Percentiles rank a stretch among this genome's conserved stretches.
These are phyloP conservation scores for Vaccinium myrtillus DNA, from an alignment of 148 eudicot species.

Conservation along the genomic window DNA sequence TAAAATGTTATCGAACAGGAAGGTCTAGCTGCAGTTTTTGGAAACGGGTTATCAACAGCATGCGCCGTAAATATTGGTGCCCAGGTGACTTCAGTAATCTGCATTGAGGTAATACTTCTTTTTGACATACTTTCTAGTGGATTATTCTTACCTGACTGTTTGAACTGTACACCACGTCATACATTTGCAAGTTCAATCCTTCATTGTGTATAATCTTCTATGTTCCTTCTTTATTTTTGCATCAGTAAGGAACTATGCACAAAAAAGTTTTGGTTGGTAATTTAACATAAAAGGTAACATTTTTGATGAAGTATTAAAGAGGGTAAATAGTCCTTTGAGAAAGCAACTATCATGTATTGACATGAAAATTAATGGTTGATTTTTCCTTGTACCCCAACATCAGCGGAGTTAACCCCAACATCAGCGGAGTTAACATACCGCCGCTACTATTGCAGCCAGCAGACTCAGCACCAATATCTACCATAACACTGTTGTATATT, in stretches of 20 bases:
- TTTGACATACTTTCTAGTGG: slow-evolving; percentile 9
- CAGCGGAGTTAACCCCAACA: background rate
- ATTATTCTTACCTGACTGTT: background rate
- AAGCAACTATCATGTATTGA: background rate
- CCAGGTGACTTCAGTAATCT: slow-evolving; percentile 86
- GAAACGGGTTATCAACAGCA: slow-evolving; percentile 97
- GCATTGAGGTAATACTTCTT: slow-evolving; percentile 70
- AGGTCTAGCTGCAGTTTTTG: slow-evolving; percentile 94
- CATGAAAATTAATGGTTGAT: background rate
- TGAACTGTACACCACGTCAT: background rate
- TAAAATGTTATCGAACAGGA: slow-evolving; percentile 49
- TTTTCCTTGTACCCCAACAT: background rate
- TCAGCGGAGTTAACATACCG: background rate
- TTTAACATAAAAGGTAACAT: background rate
- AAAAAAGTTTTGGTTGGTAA: background rate
- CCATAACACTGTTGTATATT: background rate
- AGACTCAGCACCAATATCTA: background rate
- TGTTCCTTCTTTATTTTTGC: background rate
- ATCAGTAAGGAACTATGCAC: background rate
- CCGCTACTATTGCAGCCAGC: background rate
- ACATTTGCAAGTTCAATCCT: background rate
- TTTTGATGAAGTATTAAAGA: background rate
- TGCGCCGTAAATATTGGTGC: slow-evolving; percentile 92
- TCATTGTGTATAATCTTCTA: background rate
- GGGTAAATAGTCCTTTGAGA: background rate